These are phyloP conservation scores for Lactarius evosmus DNA, from an alignment of 768 basidiomycete species.

Conservation along the genomic window DNA sequence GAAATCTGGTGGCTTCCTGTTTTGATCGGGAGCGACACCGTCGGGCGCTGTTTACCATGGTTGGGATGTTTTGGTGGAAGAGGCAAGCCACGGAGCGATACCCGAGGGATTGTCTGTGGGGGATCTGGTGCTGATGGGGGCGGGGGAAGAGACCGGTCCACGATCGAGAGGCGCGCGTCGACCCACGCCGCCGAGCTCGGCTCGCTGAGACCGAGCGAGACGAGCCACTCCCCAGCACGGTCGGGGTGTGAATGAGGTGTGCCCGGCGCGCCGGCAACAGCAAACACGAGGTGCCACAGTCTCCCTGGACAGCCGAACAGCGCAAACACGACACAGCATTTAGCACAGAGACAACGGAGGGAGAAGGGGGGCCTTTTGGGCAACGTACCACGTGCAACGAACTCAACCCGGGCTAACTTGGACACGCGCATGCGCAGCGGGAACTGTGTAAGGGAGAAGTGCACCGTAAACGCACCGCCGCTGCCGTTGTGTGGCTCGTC, in stretches of 20 bases:
- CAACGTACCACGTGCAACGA: slow-evolving; percentile 54
- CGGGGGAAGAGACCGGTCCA: slow-evolving; percentile 9
- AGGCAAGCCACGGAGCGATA: slow-evolving; percentile 4
- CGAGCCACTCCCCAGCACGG: slow-evolving; percentile 22
- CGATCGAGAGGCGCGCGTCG: slow-evolving; percentile 14
- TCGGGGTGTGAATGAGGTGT: neutral
- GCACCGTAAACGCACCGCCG: slow-evolving; percentile 52
- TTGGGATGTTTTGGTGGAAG: slow-evolving; percentile 13
- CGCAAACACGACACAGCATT: neutral
- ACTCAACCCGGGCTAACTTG: slow-evolving; percentile 53
- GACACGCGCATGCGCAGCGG: slow-evolving; percentile 70
- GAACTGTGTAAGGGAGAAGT: slow-evolving; percentile 54
- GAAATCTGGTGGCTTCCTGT: slow-evolving; percentile 5
- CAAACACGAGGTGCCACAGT: slow-evolving; percentile 24
- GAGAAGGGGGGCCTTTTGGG: neutral
- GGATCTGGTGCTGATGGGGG: neutral
- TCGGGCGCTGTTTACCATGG: neutral
- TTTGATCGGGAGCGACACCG: slow-evolving; percentile 13
- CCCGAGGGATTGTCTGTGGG: neutral
- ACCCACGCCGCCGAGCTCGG: slow-evolving; percentile 19
- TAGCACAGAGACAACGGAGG: neutral
- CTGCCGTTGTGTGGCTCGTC: slow-evolving; percentile 49
- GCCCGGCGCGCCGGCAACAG: slow-evolving; percentile 1
- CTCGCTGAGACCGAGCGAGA: slow-evolving; percentile 23
- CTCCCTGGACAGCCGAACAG: slow-evolving; percentile 17